Percentiles rank a stretch among this genome's conserved stretches.
Conservation (phyloP, 2,329 filamentous ascomycete genomes). For the Sordariomycetes sp. region DNA sequence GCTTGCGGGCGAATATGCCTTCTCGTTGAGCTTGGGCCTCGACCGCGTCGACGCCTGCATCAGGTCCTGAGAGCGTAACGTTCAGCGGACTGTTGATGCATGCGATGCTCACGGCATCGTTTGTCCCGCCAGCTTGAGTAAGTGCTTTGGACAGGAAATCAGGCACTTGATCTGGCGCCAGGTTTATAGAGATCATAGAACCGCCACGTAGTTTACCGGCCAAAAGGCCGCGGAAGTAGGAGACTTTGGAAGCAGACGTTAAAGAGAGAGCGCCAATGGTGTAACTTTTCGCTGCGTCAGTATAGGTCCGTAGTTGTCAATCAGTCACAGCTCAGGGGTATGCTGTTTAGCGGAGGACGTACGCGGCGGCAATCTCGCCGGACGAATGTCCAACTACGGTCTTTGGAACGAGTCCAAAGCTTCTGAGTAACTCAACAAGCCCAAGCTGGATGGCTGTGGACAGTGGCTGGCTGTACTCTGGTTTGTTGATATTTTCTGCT, state of each 20-base stretch:
- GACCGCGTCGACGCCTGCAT: too few species aligned
- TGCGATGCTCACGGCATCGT: constrained; percentile 12
- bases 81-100: constrained; percentile 38
- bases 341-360: too few species aligned
- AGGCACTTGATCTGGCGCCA: not conserved
- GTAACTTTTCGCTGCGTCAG: not conserved
- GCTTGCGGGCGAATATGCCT: too few species aligned
- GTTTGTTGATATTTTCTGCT: constrained; percentile 13
- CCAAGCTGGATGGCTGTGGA: constrained; percentile 7
- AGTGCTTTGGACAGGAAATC: not conserved
- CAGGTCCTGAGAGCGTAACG: constrained; percentile 36
- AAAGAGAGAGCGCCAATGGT: constrained; percentile 12
- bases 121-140: not conserved
- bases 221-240: constrained; percentile 1
- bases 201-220: not conserved
- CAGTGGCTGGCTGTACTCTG: constrained; percentile 21
- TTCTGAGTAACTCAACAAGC: constrained; percentile 24
- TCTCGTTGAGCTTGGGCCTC: too few species aligned
- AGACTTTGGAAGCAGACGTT: constrained; percentile 1
- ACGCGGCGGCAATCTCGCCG: constrained; percentile 31
- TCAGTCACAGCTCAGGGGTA: not conserved
- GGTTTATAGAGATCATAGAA: constrained; percentile 4
- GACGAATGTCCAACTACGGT: constrained; percentile 27
- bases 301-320: not conserved
- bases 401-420: constrained; percentile 16